Evolutionary conservation across 306 rosid species (phyloP), one percentile per base, ranked within the genome.

Genomic region (Medicago lupulina): DNA sequence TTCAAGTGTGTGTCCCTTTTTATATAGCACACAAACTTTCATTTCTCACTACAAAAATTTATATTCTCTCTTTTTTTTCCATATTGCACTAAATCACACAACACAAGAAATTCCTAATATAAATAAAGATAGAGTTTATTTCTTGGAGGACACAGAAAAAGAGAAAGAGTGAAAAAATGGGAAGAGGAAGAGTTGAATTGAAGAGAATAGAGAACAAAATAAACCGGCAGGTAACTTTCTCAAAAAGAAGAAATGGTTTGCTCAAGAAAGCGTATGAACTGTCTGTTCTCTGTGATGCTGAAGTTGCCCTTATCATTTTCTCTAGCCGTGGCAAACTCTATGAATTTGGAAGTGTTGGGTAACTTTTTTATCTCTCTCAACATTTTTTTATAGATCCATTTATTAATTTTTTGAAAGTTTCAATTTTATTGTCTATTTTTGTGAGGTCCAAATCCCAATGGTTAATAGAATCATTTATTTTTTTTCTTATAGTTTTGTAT

Each of bases 301-400:
- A 85, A 75, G 75, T 85, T 76, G 88, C 88, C 14, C 88, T 92
- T 16, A 90, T 92, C 81, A 58, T 90, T 81, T 92, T 92, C 92
- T 92, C 98, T 50, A 86, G 88, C 54, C 82, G 96, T 47, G 98
- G 96, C 18, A 92, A 92, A 84, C 98, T 92, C 82, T 87, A 72
- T 76, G 97, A 92, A 82, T 92, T 88, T 79, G 89, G 92, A 51
- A 92, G 86, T 78, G 83, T 91, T 67, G 93, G 93, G 97, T 92
- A 85, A 31, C 9, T 9, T 58, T 9, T 58, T 12, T 61, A 14
- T 70, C 64, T 71, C 62, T 79, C 54, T 25, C 28, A 25, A 25
- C 28, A 25, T 28, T 5, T 58, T 21, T 19, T 19, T 12, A 19
- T 57, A 19, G 13, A 19, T 14, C 14, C 2, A 19, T 21, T 54